A percentile compares a stretch with the other conserved stretches of the same genome.
phyloP scores from a whole-genome alignment of 2,329 filamentous ascomycete species.

The Ophiostoma ips region DNA sequence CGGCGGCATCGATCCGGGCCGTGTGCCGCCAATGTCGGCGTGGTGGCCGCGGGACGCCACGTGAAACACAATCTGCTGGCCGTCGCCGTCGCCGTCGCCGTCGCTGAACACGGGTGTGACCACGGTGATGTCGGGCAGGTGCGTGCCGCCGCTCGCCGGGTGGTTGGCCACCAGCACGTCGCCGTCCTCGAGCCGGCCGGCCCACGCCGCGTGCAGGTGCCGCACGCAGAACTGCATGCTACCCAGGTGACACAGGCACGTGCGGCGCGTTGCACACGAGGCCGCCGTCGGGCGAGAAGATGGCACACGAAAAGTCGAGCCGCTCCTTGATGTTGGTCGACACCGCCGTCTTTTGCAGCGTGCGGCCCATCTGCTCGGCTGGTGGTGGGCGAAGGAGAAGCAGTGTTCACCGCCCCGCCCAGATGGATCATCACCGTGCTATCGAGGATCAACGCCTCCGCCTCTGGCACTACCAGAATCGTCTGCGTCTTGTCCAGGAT shows the following conservation, averaged over 20 bases:
- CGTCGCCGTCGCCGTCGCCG: no score
- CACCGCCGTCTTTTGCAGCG: slow-evolving; percentile 67
- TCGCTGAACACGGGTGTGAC: slow-evolving; percentile 61
- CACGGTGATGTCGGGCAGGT: slow-evolving; percentile 70
- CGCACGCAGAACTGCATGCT: slow-evolving; percentile 72
- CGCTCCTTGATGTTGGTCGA: slow-evolving; percentile 73
- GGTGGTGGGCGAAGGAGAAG: no score
- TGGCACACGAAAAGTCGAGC: slow-evolving; percentile 68
- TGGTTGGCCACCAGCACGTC: slow-evolving; percentile 78
- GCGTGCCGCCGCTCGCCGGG: slow-evolving; percentile 42
- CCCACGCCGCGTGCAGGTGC: slow-evolving; percentile 67
- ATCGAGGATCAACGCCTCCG: slow-evolving; percentile 63
- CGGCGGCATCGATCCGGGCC: slow-evolving; percentile 71
- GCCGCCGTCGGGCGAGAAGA: slow-evolving; percentile 62
- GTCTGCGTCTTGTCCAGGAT: slow-evolving; percentile 81
- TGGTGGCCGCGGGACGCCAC: slow-evolving; percentile 70
- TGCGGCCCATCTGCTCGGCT: slow-evolving; percentile 74
- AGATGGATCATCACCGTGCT: slow-evolving; percentile 85
- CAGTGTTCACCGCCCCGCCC: slow-evolving; percentile 35
- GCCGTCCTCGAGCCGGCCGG: slow-evolving; percentile 60
- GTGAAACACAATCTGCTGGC: slow-evolving; percentile 71
- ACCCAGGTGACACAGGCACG: slow-evolving; percentile 64
- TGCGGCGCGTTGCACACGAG: slow-evolving; percentile 70
- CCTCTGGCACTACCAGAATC: slow-evolving; percentile 70
- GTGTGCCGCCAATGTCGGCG: slow-evolving; percentile 71